These are phyloP conservation scores for Yarrowia galli DNA, from an alignment of 1,139 yeast genomes.

Conservation along the genomic window DNA sequence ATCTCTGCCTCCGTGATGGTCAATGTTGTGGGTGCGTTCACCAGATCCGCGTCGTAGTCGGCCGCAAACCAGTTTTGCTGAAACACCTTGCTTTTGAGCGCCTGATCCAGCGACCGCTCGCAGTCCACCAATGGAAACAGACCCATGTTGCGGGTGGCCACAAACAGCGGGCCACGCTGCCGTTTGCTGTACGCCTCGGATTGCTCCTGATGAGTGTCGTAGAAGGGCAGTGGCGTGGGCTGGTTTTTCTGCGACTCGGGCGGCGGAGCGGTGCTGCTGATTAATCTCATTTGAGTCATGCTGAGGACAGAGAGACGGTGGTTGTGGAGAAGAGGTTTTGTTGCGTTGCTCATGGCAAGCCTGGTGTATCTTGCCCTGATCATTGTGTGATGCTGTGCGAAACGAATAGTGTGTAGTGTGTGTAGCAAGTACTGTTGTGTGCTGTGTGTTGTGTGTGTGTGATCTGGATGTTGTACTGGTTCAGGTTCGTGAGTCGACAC, in stretches of 20 bases:
- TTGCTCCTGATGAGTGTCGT: conserved; percentile 30
- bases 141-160: conserved; percentile 22
- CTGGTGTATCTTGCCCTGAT: background rate
- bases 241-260: background rate
- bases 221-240: conserved; percentile 20
- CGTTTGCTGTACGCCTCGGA: conserved; percentile 34
- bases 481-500: no score
- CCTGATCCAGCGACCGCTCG: conserved; percentile 36
- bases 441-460: no score
- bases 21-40: conserved; percentile 21
- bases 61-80: conserved; percentile 39
- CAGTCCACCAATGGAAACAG: conserved; percentile 36
- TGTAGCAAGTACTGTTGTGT: no score
- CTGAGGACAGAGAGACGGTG: background rate
- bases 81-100: conserved; percentile 38
- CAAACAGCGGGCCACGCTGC: conserved; percentile 6
- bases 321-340: no score
- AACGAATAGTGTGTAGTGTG: no score
- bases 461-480: no score
- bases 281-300: background rate
- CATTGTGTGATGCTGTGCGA: no score
- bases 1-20: conserved; percentile 29
- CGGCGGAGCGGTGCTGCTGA: conserved; percentile 7
- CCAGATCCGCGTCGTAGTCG: conserved; percentile 26
- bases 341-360: no score